Percentiles rank a stretch among this genome's conserved stretches.
Evolutionary conservation across 768 basidiomycete species (phyloP).

Genomic region (Candolleomyces aberdarensis): DNA sequence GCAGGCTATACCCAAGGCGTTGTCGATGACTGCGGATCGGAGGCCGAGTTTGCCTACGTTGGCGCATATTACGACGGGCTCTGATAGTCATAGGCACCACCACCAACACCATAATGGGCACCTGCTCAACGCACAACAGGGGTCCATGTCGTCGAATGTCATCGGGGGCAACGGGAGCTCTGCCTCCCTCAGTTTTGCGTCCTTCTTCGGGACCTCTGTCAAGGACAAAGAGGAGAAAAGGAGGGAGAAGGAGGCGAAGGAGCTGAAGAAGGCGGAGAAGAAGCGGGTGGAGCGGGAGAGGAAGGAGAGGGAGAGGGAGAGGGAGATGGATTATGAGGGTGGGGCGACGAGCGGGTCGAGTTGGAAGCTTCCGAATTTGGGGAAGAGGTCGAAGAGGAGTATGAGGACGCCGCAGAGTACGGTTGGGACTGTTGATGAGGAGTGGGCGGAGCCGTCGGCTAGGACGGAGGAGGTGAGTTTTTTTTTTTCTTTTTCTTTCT

Average conservation of each 20-base stretch:
- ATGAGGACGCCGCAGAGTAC: constrained; percentile 4
- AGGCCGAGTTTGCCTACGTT: constrained; percentile 2
- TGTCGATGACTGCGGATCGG: not conserved
- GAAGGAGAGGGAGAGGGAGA: constrained; percentile 8
- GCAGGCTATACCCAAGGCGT: not conserved
- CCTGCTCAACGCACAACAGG: too few species aligned
- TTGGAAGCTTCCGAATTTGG: not conserved
- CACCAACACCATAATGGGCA: too few species aligned
- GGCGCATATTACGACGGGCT: not conserved
- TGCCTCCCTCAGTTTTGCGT: not conserved
- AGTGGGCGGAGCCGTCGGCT: not conserved
- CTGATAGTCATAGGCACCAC: not conserved
- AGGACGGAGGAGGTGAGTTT: not conserved
- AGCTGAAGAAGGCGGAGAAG: constrained; percentile 6
- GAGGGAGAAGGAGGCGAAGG: constrained; percentile 14
- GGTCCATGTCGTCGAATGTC: not conserved
- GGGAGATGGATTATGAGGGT: not conserved
- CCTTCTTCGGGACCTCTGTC: constrained; percentile 3
- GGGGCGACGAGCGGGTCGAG: not conserved
- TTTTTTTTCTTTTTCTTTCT: too few species aligned
- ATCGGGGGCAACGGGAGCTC: not conserved
- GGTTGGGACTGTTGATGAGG: not conserved
- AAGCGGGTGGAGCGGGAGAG: constrained; percentile 5
- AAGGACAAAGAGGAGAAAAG: constrained; percentile 19
- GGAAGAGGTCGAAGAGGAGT: not conserved